Evolutionary conservation across 306 rosid genomes (phyloP).

Genomic region (Abrus precatorius): DNA sequence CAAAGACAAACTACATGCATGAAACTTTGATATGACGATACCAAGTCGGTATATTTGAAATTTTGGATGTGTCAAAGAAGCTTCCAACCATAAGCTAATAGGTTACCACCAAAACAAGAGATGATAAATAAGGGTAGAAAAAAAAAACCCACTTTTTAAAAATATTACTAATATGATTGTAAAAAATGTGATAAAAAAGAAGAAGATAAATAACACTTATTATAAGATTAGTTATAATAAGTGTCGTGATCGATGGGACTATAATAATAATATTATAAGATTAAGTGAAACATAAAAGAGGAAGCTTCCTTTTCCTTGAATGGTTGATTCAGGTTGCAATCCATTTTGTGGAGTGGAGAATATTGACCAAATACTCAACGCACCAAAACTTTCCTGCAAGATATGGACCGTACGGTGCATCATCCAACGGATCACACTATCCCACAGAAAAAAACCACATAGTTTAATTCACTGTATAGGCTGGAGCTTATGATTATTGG

Average conservation of each 20-base stretch:
- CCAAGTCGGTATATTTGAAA: slow-evolving; percentile 19
- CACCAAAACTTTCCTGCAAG: background rate
- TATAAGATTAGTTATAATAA: too few relatives aligned
- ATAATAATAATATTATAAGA: too few relatives aligned
- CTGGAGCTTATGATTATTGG: background rate
- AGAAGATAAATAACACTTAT: background rate
- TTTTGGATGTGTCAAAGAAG: slow-evolving; percentile 36
- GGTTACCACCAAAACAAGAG: background rate
- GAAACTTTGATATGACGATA: slow-evolving; percentile 22
- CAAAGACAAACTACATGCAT: slow-evolving; percentile 8
- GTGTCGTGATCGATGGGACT: too few relatives aligned
- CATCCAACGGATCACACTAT: background rate
- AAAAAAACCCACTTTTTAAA: background rate
- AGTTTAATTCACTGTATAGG: slow-evolving; percentile 5
- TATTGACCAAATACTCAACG: background rate
- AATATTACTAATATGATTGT: too few relatives aligned
- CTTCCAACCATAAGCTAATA: slow-evolving; percentile 14
- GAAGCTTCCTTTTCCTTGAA: background rate
- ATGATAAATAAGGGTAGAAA: background rate
- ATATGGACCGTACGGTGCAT: background rate
- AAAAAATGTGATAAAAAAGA: too few relatives aligned
- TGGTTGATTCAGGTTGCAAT: too few relatives aligned
- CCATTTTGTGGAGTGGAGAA: background rate
- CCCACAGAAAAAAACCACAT: background rate
- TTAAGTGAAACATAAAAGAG: background rate